These are phyloP conservation scores for Chrysoporthe cubensis DNA, from an alignment of 2,329 filamentous ascomycete species.

Conservation along the genomic window DNA sequence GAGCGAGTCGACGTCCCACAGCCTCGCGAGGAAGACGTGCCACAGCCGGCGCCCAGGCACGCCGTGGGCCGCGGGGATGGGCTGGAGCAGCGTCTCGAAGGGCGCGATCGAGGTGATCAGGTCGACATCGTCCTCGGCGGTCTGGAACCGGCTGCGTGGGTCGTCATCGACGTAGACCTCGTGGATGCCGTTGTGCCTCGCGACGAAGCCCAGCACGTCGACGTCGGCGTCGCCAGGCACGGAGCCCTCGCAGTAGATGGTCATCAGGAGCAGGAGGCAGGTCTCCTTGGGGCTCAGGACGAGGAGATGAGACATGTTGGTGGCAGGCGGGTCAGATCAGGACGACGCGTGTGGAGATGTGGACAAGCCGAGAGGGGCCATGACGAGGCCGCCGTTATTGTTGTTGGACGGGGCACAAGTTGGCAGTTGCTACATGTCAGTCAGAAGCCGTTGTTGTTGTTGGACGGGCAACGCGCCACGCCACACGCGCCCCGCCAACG, in stretches of 20 bases:
- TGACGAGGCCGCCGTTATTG: too few species aligned
- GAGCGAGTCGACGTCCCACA: conserved; percentile 85
- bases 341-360: too few species aligned
- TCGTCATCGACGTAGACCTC: conserved; percentile 34
- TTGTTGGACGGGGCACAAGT: too few species aligned
- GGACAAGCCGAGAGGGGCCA: too few species aligned
- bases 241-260: conserved; percentile 76
- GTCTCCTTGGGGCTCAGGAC: conserved; percentile 87
- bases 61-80: conserved; percentile 55
- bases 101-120: conserved; percentile 60
- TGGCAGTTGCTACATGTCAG: too few species aligned
- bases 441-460: too few species aligned
- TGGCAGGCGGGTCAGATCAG: too few species aligned
- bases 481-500: too few species aligned
- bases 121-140: conserved; percentile 53
- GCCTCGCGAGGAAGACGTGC: conserved; percentile 77
- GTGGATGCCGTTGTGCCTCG: conserved; percentile 47
- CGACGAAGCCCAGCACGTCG: conserved; percentile 46
- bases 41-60: conserved; percentile 82
- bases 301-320: too few species aligned
- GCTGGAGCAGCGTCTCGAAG: conserved; percentile 61
- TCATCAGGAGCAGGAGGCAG: conserved; percentile 76
- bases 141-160: conserved; percentile 47
- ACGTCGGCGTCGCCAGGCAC: conserved; percentile 47
- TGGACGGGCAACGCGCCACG: too few species aligned